These are phyloP conservation scores for Cryomyces minteri DNA, from an alignment of 495 filamentous ascomycete species.

Conservation along the genomic window DNA sequence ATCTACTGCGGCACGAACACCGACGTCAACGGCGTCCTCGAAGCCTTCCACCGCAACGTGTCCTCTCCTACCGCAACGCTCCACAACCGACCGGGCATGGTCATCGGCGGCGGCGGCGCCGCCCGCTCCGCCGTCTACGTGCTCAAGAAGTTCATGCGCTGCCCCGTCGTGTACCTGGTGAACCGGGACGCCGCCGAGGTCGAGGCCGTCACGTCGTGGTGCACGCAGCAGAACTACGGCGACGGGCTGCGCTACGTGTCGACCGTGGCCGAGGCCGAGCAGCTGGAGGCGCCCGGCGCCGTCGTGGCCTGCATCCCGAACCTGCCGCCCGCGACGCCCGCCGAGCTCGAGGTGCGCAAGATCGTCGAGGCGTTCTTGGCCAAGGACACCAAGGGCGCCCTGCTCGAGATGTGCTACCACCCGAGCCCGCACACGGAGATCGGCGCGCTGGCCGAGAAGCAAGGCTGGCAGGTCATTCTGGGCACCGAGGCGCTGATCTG, in stretches of 20 bases:
- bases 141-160: conserved; percentile 42
- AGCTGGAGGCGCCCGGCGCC: conserved; percentile 35
- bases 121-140: conserved; percentile 47
- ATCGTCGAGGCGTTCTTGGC: conserved; percentile 37
- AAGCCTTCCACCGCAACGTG: conserved; percentile 45
- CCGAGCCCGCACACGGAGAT: conserved; percentile 48
- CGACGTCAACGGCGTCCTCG: conserved; percentile 53
- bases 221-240: conserved; percentile 29
- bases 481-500: conserved; percentile 58
- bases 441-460: conserved; percentile 30
- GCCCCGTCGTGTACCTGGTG: conserved; percentile 49
- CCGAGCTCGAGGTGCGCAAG: conserved; percentile 34
- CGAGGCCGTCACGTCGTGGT: conserved; percentile 40
- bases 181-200: conserved; percentile 47
- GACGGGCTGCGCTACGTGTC: conserved; percentile 34
- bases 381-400: conserved; percentile 35
- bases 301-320: conserved; percentile 54
- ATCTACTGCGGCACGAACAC: conserved; percentile 53
- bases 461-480: conserved; percentile 49
- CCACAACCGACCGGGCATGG: conserved; percentile 35
- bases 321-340: conserved; percentile 39
- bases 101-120: conserved; percentile 51
- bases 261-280: conserved; percentile 33
- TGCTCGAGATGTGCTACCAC: conserved; percentile 71
- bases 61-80: conserved; percentile 24